Conservation (phyloP, 1,139 yeast genomes). For the Diutina rugosa region DNA sequence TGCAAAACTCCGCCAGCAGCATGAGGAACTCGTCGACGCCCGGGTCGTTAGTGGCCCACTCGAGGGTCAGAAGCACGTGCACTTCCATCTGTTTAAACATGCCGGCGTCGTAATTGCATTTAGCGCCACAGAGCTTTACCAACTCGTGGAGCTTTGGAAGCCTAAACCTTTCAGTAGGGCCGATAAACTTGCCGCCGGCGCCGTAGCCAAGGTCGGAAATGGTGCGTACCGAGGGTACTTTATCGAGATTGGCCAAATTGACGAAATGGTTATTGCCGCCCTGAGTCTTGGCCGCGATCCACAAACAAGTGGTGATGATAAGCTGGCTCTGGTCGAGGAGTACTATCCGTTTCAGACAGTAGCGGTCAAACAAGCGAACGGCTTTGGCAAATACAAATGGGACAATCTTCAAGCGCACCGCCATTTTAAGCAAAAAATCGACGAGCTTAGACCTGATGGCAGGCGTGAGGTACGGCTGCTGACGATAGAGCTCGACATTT, state of each 20-base stretch:
- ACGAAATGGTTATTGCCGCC: constrained; percentile 65
- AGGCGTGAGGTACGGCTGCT: constrained; percentile 19
- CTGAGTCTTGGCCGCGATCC: constrained; percentile 51
- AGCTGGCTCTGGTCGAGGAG: constrained; percentile 49
- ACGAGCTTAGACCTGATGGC: constrained; percentile 32
- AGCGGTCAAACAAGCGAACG: constrained; percentile 48
- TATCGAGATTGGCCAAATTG: constrained; percentile 20
- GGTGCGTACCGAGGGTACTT: constrained; percentile 13
- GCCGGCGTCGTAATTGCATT: constrained; percentile 43
- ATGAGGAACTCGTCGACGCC: constrained; percentile 38
- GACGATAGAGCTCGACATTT: constrained; percentile 39
- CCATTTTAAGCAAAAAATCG: constrained; percentile 45
- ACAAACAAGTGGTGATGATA: constrained; percentile 52
- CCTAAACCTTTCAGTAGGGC: constrained; percentile 57
- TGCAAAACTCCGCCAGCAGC: constrained; percentile 19
- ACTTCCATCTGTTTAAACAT: constrained; percentile 47
- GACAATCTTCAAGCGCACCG: constrained; percentile 44
- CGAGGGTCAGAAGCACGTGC: constrained; percentile 44
- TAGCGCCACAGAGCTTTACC: constrained; percentile 47
- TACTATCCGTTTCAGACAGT: constrained; percentile 52
- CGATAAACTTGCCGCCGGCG: constrained; percentile 45
- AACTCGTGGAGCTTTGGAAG: constrained; percentile 51
- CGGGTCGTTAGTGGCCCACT: constrained; percentile 51
- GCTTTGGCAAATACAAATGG: constrained; percentile 50
- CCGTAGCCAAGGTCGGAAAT: constrained; percentile 34